Evolutionary conservation across 75 land plant species (phyloP).

Genomic region (Selaginella tamariscina): DNA sequence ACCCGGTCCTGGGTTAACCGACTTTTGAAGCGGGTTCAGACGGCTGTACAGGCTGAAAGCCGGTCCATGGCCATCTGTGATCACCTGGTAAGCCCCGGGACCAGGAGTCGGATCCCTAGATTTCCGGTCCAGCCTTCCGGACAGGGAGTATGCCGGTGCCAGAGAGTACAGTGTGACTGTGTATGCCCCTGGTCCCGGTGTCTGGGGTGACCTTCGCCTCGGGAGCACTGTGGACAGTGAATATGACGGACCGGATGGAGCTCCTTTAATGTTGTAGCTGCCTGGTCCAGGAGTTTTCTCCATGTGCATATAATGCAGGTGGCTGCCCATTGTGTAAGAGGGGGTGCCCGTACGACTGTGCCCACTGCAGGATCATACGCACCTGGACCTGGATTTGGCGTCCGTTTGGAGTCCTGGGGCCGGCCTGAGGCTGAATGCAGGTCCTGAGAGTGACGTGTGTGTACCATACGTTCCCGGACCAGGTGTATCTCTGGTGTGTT

Average conservation of each 20-base stretch:
- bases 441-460: not conserved
- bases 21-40: not conserved
- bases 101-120: not conserved
- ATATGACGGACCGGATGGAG: not conserved
- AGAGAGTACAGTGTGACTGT: not conserved
- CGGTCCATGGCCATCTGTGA: not conserved
- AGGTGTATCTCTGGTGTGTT: not conserved
- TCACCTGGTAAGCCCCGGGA: not conserved
- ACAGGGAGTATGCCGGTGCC: not conserved
- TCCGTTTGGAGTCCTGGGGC: not conserved
- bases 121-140: not conserved
- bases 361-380: not conserved
- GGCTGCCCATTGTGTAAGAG: not conserved
- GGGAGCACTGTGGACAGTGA: not conserved
- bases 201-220: not conserved
- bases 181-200: not conserved
- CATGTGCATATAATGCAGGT: not conserved
- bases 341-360: not conserved
- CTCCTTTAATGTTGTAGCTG: not conserved
- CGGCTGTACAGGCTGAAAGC: not conserved
- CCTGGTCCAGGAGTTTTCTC: not conserved
- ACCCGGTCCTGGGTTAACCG: not conserved
- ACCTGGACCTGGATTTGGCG: not conserved
- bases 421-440: not conserved
- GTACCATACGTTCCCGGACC: not conserved